Evolutionary conservation across 2,329 filamentous ascomycete genomes (phyloP), one percentile per base, ranked within the genome.

Genomic region (Paracorniculantispora psalliotae): DNA sequence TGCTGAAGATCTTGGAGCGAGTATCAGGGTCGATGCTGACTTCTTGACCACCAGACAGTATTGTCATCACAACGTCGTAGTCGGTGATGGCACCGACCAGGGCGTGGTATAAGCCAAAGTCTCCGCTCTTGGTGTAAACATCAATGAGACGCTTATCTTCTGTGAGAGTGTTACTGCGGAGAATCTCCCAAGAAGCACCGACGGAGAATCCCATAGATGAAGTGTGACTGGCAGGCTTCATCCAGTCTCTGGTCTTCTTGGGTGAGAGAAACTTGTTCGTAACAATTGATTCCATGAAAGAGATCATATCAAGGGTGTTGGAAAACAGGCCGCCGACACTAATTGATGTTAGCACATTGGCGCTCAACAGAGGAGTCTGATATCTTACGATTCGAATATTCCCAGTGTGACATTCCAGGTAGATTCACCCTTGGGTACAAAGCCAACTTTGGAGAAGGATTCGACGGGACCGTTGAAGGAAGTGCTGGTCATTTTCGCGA

Each of bases 121-220:
- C 74, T 2, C 79, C 79, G 2, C 64, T 67, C 64, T 81, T 82
- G 25, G 75, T 74, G 66, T 79, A 80, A 2, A 81, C 55, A 26
- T 81, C 77, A 15, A 80, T 66, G 1, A 77, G 63, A 3, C 76
- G 73, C 26, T 72, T 69, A 59, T 75, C 73, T 0, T 66, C 62
- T 5, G 73, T 73, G 30, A 76, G 60, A 62, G 69, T 70, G 55
- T 73, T 65, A 30, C 67, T 63, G 30, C 75, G 74, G 25, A 73
- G 67, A 50, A 81, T 81, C 63, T 81, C 78, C 77, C 78, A 81
- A 0, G 77, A 77, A 6, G 70, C 71, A 8, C 78, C 79, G 33
- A 80, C 68, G 26, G 72, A 70, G 43, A 71, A 68, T 2, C 70
- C 71, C 57, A 68, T 67, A 3, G 68, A 71, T 0, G 72, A 72